Evolutionary conservation across 371 early-diverging fungal genomes (phyloP), one percentile per base, ranked within the genome.

Genomic region (Apophysomyces sp.): DNA sequence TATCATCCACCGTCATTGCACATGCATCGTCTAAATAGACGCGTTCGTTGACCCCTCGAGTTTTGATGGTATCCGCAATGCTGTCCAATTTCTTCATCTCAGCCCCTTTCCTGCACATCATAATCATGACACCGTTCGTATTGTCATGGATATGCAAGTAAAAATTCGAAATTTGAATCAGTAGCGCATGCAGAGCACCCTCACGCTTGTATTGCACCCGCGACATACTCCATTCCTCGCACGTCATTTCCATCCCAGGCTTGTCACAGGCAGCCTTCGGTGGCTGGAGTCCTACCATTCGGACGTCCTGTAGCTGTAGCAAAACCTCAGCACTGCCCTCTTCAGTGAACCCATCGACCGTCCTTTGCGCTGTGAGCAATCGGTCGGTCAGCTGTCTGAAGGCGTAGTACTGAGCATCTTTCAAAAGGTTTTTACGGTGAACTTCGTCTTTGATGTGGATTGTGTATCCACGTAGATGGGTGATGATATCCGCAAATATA

Each of bases 391-490:
- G 65, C 21, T 75, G 73, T 39, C 74, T 75, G 53, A 88, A 72
- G 32, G 77, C 82, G 58, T 85, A 88, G 59, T 84, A 88, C 18
- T 81, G 76, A 1, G 86, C 82, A 60, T 88, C 88, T 60, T 78
- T 84, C 21, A 88, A 65, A 27, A 88, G 57, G 54, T 88, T 88
- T 49, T 73, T 76, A 53, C 86, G 76, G 57, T 88, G 88, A n/a
- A 79, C 69, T 60, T 81, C 85, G 61, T 85, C 85, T 37, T 77
- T 72, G 58, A 88, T 81, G 31, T 72, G 69, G 34, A 88, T 77
- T 1, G 82, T 81, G 44, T 88, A 88, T 9, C 88, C 88, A 40
- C 83, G 82, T 7, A 88, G 67, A 69, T 84, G 83, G 11, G 71
- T 69, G n/a, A 88, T 51, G 44, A 88, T 81, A 16, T 86, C 86